Base-by-base conservation (phyloP, 2,329 filamentous ascomycete species). In the Diplodia seriata region DNA sequence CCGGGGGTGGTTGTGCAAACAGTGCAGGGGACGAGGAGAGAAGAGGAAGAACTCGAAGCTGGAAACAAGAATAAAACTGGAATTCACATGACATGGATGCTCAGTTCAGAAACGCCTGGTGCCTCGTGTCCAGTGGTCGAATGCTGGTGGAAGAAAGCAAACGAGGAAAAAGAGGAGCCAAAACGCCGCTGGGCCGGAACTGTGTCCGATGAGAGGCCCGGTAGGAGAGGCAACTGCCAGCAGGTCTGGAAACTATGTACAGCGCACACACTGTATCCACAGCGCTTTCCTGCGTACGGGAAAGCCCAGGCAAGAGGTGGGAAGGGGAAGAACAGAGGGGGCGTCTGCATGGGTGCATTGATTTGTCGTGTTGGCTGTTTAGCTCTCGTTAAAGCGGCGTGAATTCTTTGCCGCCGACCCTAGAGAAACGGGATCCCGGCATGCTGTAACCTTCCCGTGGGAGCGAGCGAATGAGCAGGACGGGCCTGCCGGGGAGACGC, bases 391-490 rank as follows among this genome's bases (percentile, higher is more conserved):
- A 63, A 63, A 63, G 59, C 59, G 47, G 59, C 59, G 47, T 63
- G 59, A 3, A 4, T 12, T 43, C 64, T 43, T 49, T 56, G 43
- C 43, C 43, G 43, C 43, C 43, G 43, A 20, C 43, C 43, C 43
- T 47, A 47, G n/a, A 47, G 18, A 47, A 47, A 47, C n/a, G 43
- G 18, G 38, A 57, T 57, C 29, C 53, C 38, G 26, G 40, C 53
- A 29, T 57, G 47, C 64, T 67, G 64, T 57, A 67, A 67, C 64
- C 64, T 59, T 67, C 53, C 64, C 54, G 64, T 33, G 57, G 36
- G 36, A 56, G 43, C 43, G 43, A 47, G 15, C 43, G 43, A 47
- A 47, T 47, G n/a, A 47, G 43, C 43, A 47, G 18, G 43, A n/a
- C 7, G 43, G 18, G 43, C 43, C 43, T 18, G 43, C 43, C 43